Evolutionary conservation across 2,329 filamentous ascomycete genomes (phyloP).

Genomic region (Venturia asperata): DNA sequence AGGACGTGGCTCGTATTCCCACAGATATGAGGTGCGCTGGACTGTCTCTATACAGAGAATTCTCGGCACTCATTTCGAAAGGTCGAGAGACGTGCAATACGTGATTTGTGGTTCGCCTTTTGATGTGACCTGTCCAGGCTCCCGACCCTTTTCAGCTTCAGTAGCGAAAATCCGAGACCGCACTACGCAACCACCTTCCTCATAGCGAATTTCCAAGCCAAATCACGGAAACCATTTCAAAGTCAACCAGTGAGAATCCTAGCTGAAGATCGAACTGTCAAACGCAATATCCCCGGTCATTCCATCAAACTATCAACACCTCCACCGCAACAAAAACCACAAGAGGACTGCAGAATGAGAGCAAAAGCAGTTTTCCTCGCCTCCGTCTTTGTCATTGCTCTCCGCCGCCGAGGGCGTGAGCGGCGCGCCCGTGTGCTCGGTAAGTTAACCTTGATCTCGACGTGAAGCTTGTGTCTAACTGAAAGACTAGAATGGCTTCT

Average conservation of each 20-base stretch:
- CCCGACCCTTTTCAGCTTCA: background rate
- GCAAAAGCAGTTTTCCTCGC: background rate
- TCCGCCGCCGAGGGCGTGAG: background rate
- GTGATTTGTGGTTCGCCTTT: no score
- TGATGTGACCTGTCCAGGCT: background rate
- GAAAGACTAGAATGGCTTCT: background rate
- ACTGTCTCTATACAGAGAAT: background rate
- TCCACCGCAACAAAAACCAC: background rate
- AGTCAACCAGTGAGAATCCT: background rate
- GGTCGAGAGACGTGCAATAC: background rate
- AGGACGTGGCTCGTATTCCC: background rate
- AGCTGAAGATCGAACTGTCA: background rate
- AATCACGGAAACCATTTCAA: background rate
- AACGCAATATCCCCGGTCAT: background rate
- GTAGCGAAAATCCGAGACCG: background rate
- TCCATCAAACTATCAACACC: background rate
- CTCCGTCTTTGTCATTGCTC: background rate
- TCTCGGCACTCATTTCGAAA: background rate
- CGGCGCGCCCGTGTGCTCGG: background rate
- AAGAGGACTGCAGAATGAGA: conserved; percentile 3
- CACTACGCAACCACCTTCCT: background rate
- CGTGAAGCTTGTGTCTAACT: background rate
- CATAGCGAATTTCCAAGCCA: background rate
- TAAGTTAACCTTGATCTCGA: background rate
- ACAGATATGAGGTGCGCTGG: background rate